Conservation (phyloP, 108 stramenopile species). For the Fistulifera solaris region DNA sequence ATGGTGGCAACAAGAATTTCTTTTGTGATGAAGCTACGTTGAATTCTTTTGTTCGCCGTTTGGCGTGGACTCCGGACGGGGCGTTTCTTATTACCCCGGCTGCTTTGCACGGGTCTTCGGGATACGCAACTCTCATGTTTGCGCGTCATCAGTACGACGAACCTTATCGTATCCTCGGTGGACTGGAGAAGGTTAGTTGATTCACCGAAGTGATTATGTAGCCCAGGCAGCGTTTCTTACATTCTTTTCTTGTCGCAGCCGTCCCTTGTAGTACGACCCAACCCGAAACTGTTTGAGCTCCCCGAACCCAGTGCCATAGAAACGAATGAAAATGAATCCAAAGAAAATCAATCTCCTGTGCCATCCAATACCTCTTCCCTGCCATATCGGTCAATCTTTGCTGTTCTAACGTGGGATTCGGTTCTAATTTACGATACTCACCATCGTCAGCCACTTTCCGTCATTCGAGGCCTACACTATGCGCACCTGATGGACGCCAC, state of each 20-base stretch:
- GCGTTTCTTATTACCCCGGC: conserved; percentile 84
- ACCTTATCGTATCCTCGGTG: conserved; percentile 66
- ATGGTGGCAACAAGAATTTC: conserved; percentile 23
- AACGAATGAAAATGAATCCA: conserved; percentile 20
- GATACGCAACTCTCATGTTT: conserved; percentile 70
- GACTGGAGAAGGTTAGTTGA: conserved; percentile 58
- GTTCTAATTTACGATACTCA: conserved; percentile 79
- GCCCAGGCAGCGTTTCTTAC: background rate
- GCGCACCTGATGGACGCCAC: conserved; percentile 73
- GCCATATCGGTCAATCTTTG: conserved; percentile 74
- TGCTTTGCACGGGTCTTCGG: conserved; percentile 57
- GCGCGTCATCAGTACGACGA: conserved; percentile 72
- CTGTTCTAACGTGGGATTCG: conserved; percentile 68
- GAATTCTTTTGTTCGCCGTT: conserved; percentile 87
- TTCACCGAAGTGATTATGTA: background rate
- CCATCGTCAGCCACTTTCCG: conserved; percentile 53
- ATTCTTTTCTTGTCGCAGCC: conserved; percentile 25
- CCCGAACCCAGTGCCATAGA: conserved; percentile 11
- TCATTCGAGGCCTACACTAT: conserved; percentile 75
- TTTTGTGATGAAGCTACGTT: conserved; percentile 86
- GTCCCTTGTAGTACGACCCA: conserved; percentile 70
- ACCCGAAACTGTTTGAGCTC: conserved; percentile 68
- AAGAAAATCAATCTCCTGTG: conserved; percentile 17
- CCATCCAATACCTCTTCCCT: conserved; percentile 7
- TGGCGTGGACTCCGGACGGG: conserved; percentile 87